phyloP scores from a whole-genome alignment of 1,284 basidiomycete genomes.

The Peniophora sp. region DNA sequence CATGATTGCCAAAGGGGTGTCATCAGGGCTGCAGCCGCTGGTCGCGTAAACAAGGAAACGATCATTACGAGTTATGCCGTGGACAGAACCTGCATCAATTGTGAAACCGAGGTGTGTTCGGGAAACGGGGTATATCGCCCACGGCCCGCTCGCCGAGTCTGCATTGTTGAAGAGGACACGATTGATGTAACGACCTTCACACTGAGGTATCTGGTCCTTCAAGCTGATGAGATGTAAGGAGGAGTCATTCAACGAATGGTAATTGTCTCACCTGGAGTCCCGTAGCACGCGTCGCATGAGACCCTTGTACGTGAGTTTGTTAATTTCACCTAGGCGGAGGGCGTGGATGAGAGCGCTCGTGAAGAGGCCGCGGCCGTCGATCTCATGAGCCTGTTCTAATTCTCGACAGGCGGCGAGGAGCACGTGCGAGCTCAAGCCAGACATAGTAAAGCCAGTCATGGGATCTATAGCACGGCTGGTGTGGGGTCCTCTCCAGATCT shows the following conservation, averaged over 20 bases:
- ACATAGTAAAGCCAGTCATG: constrained; percentile 15
- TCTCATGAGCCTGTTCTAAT: constrained; percentile 21
- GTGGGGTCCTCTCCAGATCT: constrained; percentile 8
- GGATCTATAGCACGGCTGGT: constrained; percentile 6
- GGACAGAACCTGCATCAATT: constrained; percentile 12
- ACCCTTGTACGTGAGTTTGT: constrained; percentile 21
- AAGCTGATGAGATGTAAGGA: too few species aligned
- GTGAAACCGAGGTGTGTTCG: constrained; percentile 1
- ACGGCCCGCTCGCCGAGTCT: constrained; percentile 5
- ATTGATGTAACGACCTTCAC: constrained; percentile 11
- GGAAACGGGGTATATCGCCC: constrained; percentile 5
- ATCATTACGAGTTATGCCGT: constrained; percentile 10
- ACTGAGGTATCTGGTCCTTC: constrained; percentile 16
- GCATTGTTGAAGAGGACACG: constrained; percentile 13
- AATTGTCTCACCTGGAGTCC: too few species aligned
- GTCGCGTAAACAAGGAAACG: constrained; percentile 7
- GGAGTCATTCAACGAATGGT: too few species aligned
- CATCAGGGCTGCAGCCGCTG: neutral
- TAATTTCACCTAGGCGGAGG: constrained; percentile 12
- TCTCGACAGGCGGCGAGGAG: constrained; percentile 27
- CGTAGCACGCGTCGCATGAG: constrained; percentile 25
- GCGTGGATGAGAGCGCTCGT: constrained; percentile 20
- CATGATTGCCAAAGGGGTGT: neutral
- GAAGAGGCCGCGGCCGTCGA: constrained; percentile 20
- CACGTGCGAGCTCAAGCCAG: constrained; percentile 23